Base-by-base conservation (phyloP, 2,329 filamentous ascomycete species). In the Penicillium occitanis region DNA sequence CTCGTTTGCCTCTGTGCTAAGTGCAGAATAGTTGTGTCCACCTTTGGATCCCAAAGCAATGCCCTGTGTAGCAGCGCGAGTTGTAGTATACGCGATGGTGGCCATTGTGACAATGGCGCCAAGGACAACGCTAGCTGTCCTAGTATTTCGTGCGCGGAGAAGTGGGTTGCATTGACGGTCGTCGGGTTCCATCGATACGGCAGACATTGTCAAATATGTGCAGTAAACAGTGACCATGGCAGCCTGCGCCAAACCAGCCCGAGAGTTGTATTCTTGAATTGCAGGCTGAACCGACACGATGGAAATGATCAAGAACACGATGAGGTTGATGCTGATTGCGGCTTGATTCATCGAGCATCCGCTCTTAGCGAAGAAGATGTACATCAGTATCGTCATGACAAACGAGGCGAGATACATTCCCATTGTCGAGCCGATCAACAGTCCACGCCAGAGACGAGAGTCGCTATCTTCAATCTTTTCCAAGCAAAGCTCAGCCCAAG, bases 201-300 rank as follows among this genome's bases (percentile, higher is more conserved):
- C 95, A 2, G 93, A 97, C 88, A 99, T 92, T 71, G 95, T 99
- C 64, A 99, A 87, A 76, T 99, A 99, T 51, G 95, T 98, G 86
- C 95, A 99, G 84, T 99, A 99, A 66, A 97, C 87, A 19, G 93
- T 92, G 53, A 99, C 95, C 87, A 98, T 97, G 68, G 95, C 94
- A 50, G 93, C 93, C 77, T 99, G 95, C n/a, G 95, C 95, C 67
- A 99, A 85, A 59, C 95, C 95, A 50, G 95, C 95, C 75, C 94
- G 93, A 58, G 93, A 88, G 78, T 99, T 99, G 76, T 90, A 90
- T 74, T 93, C 92, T 78, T 99, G 95, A 14, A 99, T 88, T 0
- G 86, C 87, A 1, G 95, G 93, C 75, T 98, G 93, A 68, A 99
- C 90, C 0, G 94, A 97, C 37, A 97, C 85, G 70, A 89, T 84